These are phyloP conservation scores for Lactarius akahatsu DNA, from an alignment of 768 basidiomycete genomes.

Conservation along the genomic window DNA sequence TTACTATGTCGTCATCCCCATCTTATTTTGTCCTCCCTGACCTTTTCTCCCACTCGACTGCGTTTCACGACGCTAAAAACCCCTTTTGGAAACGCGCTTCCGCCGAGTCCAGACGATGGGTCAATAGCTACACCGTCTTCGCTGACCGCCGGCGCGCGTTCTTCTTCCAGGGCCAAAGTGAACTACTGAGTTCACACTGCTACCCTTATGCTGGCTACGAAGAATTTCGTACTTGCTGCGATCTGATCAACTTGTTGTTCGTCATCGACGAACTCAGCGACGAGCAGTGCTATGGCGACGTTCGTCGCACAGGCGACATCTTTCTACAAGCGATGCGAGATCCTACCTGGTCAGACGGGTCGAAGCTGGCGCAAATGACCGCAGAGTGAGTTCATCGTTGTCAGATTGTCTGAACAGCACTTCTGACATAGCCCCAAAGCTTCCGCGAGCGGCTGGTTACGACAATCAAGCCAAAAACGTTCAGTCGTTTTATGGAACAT, in stretches of 20 bases:
- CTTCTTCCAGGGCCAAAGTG: conserved; percentile 60
- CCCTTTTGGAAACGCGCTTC: conserved; percentile 56
- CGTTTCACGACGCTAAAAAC: conserved; percentile 51
- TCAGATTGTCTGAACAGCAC: conserved; percentile 4
- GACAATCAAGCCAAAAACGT: conserved; percentile 46
- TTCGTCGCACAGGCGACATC: conserved; percentile 50
- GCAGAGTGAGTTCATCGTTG: conserved; percentile 48
- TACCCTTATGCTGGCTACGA: conserved; percentile 59
- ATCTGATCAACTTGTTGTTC: conserved; percentile 65
- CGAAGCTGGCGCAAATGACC: conserved; percentile 57
- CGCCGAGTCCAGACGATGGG: conserved; percentile 59
- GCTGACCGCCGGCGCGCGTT: conserved; percentile 61
- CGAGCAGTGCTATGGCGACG: conserved; percentile 58
- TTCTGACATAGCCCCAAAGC: conserved; percentile 37
- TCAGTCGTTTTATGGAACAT: conserved; percentile 50
- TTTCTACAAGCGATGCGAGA: conserved; percentile 55
- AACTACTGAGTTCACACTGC: conserved; percentile 60
- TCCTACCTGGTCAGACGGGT: conserved; percentile 52
- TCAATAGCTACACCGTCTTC: conserved; percentile 58
- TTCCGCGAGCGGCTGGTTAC: conserved; percentile 50
- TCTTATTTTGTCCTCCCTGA: conserved; percentile 52
- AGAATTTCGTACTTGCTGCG: conserved; percentile 58
- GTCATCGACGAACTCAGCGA: conserved; percentile 69
- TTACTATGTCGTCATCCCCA: conserved; percentile 19
- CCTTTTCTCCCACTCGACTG: conserved; percentile 45